A percentile compares a stretch with the other conserved stretches of the same genome.
Conservation (phyloP, 495 filamentous ascomycete species). For the Daldinia concentrica region DNA sequence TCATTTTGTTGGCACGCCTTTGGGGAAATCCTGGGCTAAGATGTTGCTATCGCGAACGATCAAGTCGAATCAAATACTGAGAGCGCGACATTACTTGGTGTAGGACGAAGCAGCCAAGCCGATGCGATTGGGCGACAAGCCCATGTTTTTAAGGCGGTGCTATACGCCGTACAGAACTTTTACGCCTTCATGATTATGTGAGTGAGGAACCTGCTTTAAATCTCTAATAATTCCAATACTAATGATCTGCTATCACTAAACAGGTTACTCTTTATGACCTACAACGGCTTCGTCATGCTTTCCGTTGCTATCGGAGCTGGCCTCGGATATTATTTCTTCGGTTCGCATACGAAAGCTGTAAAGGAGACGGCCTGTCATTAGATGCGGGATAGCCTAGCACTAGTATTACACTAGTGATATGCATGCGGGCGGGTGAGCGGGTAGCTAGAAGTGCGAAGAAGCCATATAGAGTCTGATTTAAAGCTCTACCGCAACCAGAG, state of each 20-base stretch:
- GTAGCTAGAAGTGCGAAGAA: neutral
- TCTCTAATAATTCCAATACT: neutral
- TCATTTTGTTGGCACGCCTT: conserved; percentile 30
- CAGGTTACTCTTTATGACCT: conserved; percentile 99
- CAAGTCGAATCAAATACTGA: conserved; percentile 61
- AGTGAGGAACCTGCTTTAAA: conserved; percentile 53
- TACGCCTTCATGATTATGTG: conserved; percentile 99
- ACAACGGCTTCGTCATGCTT: conserved; percentile 97
- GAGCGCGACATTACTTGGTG: conserved; percentile 59
- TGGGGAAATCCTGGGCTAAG: conserved; percentile 41
- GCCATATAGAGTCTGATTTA: neutral
- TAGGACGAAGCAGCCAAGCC: conserved; percentile 61
- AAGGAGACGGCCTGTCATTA: conserved; percentile 95
- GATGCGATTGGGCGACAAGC: conserved; percentile 65
- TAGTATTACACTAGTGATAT: neutral
- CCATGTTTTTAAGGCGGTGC: conserved; percentile 77
- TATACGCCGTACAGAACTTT: conserved; percentile 96
- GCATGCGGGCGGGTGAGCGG: neutral
- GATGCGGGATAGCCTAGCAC: conserved; percentile 4
- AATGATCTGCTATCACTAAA: neutral
- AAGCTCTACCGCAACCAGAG: neutral
- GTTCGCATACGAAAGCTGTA: conserved; percentile 68
- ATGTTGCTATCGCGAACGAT: conserved; percentile 36
- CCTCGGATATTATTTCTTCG: conserved; percentile 86
- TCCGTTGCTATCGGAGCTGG: conserved; percentile 89